A percentile compares a stretch with the other conserved stretches of the same genome.
Evolutionary conservation across 2,329 filamentous ascomycete genomes (phyloP).

Genomic region (Venturia nashicola): DNA sequence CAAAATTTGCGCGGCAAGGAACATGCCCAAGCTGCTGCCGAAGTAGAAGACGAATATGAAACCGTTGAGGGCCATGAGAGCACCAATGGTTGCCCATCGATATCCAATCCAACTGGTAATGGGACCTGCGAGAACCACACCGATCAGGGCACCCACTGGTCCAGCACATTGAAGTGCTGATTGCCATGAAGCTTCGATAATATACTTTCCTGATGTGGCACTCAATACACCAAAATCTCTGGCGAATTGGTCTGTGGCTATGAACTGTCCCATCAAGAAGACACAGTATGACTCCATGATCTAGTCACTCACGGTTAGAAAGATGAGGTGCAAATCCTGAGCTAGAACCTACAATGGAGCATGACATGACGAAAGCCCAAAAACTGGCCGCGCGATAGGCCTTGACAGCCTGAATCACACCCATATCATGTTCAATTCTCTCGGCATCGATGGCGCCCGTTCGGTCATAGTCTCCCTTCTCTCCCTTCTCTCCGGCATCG

Average conservation of each 20-base stretch:
- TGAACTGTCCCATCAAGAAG: slow-evolving; percentile 71
- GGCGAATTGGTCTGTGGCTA: slow-evolving; percentile 36
- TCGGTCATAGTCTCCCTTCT: slow-evolving; percentile 17
- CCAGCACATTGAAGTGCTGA: slow-evolving; percentile 34
- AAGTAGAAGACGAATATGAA: slow-evolving; percentile 39
- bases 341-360: slow-evolving; percentile 55
- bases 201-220: slow-evolving; percentile 20
- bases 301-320: not conserved
- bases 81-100: slow-evolving; percentile 32
- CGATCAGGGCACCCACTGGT: slow-evolving; percentile 34
- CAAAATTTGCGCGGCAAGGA: slow-evolving; percentile 35
- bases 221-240: slow-evolving; percentile 29
- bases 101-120: slow-evolving; percentile 34
- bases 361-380: slow-evolving; percentile 78
- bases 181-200: slow-evolving; percentile 34
- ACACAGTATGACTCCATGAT: slow-evolving; percentile 76
- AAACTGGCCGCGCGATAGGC: slow-evolving; percentile 78
- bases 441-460: slow-evolving; percentile 14
- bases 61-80: slow-evolving; percentile 28
- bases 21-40: slow-evolving; percentile 29
- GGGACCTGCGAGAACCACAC: slow-evolving; percentile 34
- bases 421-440: slow-evolving; percentile 31
- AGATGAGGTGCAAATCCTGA: not conserved
- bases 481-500: slow-evolving; percentile 19
- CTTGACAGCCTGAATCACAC: slow-evolving; percentile 59